These are phyloP conservation scores for Hura crepitans DNA, from an alignment of 441 rosid genomes.

Conservation along the genomic window DNA sequence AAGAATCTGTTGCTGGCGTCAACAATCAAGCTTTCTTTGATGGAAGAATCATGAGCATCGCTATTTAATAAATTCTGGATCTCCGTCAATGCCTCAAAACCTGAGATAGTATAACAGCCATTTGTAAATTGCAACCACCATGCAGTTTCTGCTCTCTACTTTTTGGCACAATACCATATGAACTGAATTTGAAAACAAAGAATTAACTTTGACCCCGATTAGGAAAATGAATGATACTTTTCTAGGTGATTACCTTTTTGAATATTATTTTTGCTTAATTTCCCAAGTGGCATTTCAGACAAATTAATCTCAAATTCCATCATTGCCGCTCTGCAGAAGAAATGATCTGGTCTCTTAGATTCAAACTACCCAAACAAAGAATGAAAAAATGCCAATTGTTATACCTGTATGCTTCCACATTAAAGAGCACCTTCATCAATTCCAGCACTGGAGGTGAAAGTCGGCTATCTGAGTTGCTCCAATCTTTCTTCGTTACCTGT, in stretches of 20 bases:
- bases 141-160: not conserved
- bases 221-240: constrained; percentile 14
- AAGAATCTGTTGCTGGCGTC: constrained; percentile 96
- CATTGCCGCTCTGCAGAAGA: constrained; percentile 81
- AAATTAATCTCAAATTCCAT: constrained; percentile 94
- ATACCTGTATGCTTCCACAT: constrained; percentile 87
- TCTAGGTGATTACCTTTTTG: constrained; percentile 54
- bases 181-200: constrained; percentile 16
- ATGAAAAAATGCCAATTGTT: constrained; percentile 5
- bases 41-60: constrained; percentile 41
- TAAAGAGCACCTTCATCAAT: constrained; percentile 83
- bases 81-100: constrained; percentile 94
- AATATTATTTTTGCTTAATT: constrained; percentile 83
- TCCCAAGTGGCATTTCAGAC: constrained; percentile 99
- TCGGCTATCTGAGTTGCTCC: constrained; percentile 34
- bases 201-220: not conserved
- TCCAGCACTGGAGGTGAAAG: constrained; percentile 70
- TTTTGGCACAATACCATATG: constrained; percentile 12
- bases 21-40: constrained; percentile 70
- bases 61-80: constrained; percentile 70
- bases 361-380: constrained; percentile 15
- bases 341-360: constrained; percentile 21
- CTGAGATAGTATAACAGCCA: constrained; percentile 35
- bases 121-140: constrained; percentile 9
- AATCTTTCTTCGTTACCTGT: constrained; percentile 43